Base-by-base conservation (phyloP, 352 stramenopile species). In the Phytophthora cryptogea region DNA sequence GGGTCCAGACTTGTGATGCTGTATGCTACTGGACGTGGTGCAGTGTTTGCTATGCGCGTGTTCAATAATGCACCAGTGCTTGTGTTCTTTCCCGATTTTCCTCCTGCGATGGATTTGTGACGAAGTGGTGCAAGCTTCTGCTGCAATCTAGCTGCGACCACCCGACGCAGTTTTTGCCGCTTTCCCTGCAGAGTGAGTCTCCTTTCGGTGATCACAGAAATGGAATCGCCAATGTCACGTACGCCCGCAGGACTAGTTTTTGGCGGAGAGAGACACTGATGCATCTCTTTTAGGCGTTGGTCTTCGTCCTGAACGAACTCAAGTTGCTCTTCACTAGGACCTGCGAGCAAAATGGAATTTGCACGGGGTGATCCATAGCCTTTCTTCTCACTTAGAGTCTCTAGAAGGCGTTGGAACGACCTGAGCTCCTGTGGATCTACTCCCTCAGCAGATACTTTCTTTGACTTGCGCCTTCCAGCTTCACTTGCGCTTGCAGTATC, bases 291-390 rank as follows among this genome's bases (percentile, higher is more conserved):
- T 5, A 80, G 49, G 4, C 68, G 61, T n/a, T 49, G 31, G 9
- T 75, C 63, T 60, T 85, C 78, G 39, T 88, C 74, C 45, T 82
- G 61, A 1, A 83, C 42, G 17, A 88, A 78, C 13, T 88, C 78
- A 1, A 62, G 51, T 11, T 81, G 59, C 26, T 74, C 74, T 4
- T 68, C 40, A 14, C 40, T 75, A 1, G 64, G 52, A 0, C 66
- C 71, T 55, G 46, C 16, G 9, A 83, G 48, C 16, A 84, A 42
- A 37, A 84, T 74, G 7, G 71, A 82, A 4, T 47, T 30, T 8
- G 52, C 27, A 23, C 37, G 45, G 30, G 41, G 57, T 27, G 56
- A 36, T 20, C 43, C 54, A 8, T 44, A 47, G 3, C 62, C 53
- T 59, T 74, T 76, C 17, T 66, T 76, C 39, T 71, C 48, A 3